Evolutionary conservation across 257 asterid species (phyloP).

Genomic region (Scutellaria baicalensis): DNA sequence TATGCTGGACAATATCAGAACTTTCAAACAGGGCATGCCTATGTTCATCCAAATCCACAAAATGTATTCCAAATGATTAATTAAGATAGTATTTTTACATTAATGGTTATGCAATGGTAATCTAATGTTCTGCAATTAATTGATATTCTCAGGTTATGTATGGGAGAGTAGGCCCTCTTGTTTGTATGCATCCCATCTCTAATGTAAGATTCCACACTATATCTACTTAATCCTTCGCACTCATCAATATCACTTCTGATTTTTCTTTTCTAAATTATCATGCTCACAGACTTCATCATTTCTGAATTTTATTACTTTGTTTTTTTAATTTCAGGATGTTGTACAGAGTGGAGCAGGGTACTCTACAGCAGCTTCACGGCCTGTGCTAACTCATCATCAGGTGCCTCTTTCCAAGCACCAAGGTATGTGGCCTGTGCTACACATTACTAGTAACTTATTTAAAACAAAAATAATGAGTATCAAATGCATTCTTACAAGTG

Average conservation of each 20-base stretch:
- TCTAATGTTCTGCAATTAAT: constrained; percentile 11
- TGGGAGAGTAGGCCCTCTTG: constrained; percentile 58
- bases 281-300: background rate
- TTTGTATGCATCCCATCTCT: constrained; percentile 62
- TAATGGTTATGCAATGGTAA: background rate
- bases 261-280: too few relatives aligned
- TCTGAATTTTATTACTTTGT: background rate
- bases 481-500: background rate
- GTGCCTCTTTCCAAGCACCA: constrained; percentile 60
- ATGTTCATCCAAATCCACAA: constrained; percentile 54
- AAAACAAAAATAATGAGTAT: background rate
- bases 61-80: constrained; percentile 34
- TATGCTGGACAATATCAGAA: constrained; percentile 55
- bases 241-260: background rate
- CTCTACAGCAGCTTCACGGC: constrained; percentile 51
- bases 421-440: constrained; percentile 38
- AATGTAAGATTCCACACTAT: constrained; percentile 35
- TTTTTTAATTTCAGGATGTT: constrained; percentile 29
- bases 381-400: constrained; percentile 46
- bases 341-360: constrained; percentile 48
- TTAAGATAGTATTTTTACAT: background rate
- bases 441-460: background rate
- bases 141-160: constrained; percentile 51
- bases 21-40: constrained; percentile 43
- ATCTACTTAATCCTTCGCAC: background rate